Conservation (phyloP, 1,284 basidiomycete species). For the Trichosporon asahii region DNA sequence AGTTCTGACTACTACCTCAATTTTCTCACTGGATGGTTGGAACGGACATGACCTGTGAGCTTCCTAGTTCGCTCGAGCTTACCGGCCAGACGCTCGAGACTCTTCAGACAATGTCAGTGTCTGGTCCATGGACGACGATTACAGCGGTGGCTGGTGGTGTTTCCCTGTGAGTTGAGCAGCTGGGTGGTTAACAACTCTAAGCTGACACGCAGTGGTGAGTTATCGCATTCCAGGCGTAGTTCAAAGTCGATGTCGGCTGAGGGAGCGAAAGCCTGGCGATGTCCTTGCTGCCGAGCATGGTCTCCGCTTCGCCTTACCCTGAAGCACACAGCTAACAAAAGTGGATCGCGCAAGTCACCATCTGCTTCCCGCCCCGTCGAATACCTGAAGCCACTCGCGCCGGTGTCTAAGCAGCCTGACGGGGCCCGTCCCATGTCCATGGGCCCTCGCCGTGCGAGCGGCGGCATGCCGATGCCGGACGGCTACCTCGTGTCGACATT, state of each 20-base stretch:
- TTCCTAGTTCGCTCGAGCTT: background rate
- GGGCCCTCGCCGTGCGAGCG: background rate
- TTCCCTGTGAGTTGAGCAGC: background rate
- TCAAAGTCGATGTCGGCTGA: no score
- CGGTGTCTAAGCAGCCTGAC: background rate
- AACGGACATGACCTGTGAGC: background rate
- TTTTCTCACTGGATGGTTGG: background rate
- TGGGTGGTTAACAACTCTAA: no score
- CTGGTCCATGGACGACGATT: slow-evolving; percentile 1
- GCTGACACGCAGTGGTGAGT: background rate
- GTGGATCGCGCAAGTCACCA: background rate
- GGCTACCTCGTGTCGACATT: background rate
- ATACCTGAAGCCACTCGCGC: background rate
- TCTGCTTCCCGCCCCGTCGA: background rate
- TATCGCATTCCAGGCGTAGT: background rate
- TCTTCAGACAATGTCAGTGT: background rate
- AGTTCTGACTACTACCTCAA: background rate
- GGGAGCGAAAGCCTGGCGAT: no score
- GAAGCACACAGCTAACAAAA: background rate
- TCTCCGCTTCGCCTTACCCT: no score
- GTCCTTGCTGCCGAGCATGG: no score
- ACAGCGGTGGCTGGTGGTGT: background rate
- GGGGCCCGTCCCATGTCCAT: background rate
- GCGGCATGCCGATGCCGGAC: background rate
- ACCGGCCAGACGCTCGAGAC: background rate